Base-by-base conservation (phyloP, 2,329 filamentous ascomycete species). In the Colletotrichum spaethianum region DNA sequence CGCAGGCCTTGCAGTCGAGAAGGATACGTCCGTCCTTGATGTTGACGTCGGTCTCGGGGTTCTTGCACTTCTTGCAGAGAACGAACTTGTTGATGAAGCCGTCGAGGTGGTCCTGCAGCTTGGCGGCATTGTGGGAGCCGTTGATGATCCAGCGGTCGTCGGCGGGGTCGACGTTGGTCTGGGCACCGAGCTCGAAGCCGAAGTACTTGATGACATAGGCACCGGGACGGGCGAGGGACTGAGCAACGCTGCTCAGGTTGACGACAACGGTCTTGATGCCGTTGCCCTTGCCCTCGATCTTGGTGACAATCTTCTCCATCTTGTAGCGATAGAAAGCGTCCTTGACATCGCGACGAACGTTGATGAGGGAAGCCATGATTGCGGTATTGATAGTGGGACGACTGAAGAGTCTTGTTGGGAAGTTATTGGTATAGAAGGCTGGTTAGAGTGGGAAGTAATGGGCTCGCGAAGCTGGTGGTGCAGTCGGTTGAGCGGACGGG, bases 121-220 rank as follows among this genome's bases (percentile, higher is more conserved):
- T 98, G 83, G 89, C 86, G 74, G 96, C 92, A 77, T 99, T 96
- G 82, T 99, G 96, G 77, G 96, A 94, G 82, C 96, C 96, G 86
- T 99, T 99, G 90, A 99, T 98, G 86, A 99, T 99, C 96, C 96
- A 99, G 82, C 96, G 96, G 83, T 99, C 96, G 83, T 98, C 96
- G 79, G 94, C 92, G 76, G 96, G 96, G 82, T 98, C 96, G 78
- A 95, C 95, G 87, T 98, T 98, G 87, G 96, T 98, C 88, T 98
- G 96, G 78, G 96, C 96, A 82, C 96, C 96, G 71, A 99, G 92
- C 86, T 99, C 96, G 83, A 99, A 98, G 79, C 96, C 96, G 81
- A 99, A 99, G 88, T 97, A 99, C 88, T 99, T 99, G 92, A 99
- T 98, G 82, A 99, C 91, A 83, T 98, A 97, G 80, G 94, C 89